Evolutionary conservation across 352 stramenopile species (phyloP).

Genomic region (Globisporangium recalcitrans): DNA sequence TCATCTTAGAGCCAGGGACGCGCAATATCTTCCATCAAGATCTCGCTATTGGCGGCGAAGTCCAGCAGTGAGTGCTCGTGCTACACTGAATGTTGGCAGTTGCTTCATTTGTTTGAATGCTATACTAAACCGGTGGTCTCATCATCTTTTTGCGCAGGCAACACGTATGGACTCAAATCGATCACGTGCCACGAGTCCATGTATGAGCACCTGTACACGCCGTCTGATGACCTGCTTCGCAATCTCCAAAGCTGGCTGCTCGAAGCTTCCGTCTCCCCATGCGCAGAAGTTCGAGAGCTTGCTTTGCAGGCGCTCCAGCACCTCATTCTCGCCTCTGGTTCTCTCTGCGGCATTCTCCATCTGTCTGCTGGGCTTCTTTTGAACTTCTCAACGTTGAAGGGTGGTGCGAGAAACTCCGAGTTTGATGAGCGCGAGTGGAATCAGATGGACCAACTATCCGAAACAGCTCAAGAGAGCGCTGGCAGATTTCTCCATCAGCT

Average conservation of each 20-base stretch:
- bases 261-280: conserved; percentile 43
- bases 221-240: conserved; percentile 43
- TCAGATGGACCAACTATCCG: conserved; percentile 48
- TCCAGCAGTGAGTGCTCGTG: conserved; percentile 19
- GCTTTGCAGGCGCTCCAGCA: conserved; percentile 55
- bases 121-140: too few species aligned
- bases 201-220: conserved; percentile 38
- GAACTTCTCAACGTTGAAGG: conserved; percentile 27
- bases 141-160: conserved; percentile 21
- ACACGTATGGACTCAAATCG: conserved; percentile 46
- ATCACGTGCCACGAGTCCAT: conserved; percentile 50
- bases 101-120: neutral
- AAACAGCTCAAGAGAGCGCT: conserved; percentile 28
- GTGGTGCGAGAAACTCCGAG: conserved; percentile 1
- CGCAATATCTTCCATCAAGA: conserved; percentile 36
- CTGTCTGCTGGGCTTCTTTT: conserved; percentile 58
- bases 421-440: conserved; percentile 50
- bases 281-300: conserved; percentile 47
- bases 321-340: conserved; percentile 68
- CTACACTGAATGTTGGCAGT: conserved; percentile 10
- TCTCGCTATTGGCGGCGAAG: conserved; percentile 33
- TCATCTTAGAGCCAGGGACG: conserved; percentile 20
- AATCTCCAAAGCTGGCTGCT: conserved; percentile 71
- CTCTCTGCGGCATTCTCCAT: conserved; percentile 70
- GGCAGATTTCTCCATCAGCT: conserved; percentile 47